Base-by-base conservation (phyloP, 192 early-diverging fungal species). In the Gryganskiella cystojenkinii region DNA sequence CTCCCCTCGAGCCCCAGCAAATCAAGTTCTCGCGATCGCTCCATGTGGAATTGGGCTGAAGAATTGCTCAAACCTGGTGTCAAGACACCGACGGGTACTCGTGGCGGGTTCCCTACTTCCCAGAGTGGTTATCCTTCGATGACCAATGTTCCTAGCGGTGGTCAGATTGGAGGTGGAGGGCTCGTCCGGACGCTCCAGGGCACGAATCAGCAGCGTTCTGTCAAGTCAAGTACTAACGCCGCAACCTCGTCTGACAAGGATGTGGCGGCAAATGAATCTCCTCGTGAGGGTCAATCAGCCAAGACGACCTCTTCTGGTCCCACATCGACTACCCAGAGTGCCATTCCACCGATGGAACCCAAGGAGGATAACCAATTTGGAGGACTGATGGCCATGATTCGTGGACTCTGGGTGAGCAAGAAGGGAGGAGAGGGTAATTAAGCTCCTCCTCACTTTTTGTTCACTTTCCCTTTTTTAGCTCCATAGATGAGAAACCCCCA, bases 1-100 rank as follows among this genome's bases (percentile, higher is more conserved):
- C 27, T 37, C 11, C n/a, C 31, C 2, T 5, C 50, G 4, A 35
- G 34, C 30, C 25, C 55, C 28, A n/a, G 19, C 20, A 56, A 50
- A 35, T 3, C 54, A 10, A 40, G 60, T 14, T 40, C 50, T 19
- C 30, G 35, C 4, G 53, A 62, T 11, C 27, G 54, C 44, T 28
- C 20, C 43, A 35, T 49, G 54, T 63, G 61, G 70, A 71, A 44
- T 27, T 71, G 70, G 70, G 59, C 68, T 19, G 70, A 64, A 22
- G 50, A 71, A 17, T 22, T 71, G n/a, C 54, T 71, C 46, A 71
- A 71, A 31, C 54, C 70, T 28, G 40, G 30, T 15, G 25, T 59
- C 25, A 44, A 46, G 10, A 40, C 57, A 8, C 72, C 72, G 19
- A 51, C 42, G 4, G 49, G 55, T 33, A 44, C 49, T 40, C 59